Conservation (phyloP, 331 rosid species). For the Malus hybrid region DNA sequence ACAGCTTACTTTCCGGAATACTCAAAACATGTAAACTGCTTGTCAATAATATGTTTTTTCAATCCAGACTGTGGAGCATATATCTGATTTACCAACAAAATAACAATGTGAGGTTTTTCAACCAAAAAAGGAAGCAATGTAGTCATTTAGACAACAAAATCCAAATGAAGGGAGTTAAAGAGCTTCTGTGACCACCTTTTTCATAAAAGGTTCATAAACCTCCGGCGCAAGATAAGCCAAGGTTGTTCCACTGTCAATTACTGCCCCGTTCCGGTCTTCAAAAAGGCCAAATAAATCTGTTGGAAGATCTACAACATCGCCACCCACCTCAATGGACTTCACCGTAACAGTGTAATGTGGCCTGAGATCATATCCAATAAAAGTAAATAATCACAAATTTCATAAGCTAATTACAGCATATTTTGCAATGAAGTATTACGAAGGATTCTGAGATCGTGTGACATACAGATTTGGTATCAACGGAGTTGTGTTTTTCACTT, state of each 20-base stretch:
- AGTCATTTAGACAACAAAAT: background rate
- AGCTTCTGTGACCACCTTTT: conserved; percentile 33
- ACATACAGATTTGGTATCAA: conserved; percentile 59
- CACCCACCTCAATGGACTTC: conserved; percentile 66
- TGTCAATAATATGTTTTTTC: conserved; percentile 40
- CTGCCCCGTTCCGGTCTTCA: conserved; percentile 42
- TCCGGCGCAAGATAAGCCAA: conserved; percentile 65
- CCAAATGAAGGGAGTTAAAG: conserved; percentile 13
- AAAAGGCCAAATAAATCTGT: conserved; percentile 37
- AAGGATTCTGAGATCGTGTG: background rate
- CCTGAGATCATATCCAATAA: conserved; percentile 38
- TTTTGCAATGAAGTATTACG: background rate
- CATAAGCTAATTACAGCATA: conserved; percentile 13
- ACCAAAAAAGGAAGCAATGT: background rate
- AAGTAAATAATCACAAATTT: conserved; percentile 25
- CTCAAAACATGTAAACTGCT: conserved; percentile 57
- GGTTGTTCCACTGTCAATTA: conserved; percentile 95
- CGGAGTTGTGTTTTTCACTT: conserved; percentile 43
- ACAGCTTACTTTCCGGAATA: conserved; percentile 38
- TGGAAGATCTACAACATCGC: conserved; percentile 46
- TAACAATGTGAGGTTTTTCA: background rate
- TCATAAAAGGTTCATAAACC: conserved; percentile 30
- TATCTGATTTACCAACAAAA: conserved; percentile 27
- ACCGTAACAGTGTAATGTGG: conserved; percentile 71
- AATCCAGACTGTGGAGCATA: conserved; percentile 35